Base-by-base conservation (phyloP, 2,329 filamentous ascomycete genomes). In the Diaporthe ilicicola region DNA sequence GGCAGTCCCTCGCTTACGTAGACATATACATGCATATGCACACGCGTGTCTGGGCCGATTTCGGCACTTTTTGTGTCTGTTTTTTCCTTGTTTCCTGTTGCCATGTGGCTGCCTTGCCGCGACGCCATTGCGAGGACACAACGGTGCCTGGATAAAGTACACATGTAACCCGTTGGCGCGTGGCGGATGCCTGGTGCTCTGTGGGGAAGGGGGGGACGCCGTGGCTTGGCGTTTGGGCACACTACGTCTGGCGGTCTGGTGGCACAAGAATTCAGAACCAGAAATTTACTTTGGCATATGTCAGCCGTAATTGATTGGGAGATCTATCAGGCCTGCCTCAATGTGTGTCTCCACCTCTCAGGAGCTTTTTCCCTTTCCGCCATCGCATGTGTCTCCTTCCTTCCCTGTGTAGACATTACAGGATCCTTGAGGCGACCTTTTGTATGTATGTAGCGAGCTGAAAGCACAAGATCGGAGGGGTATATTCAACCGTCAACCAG, bases 311-410 rank as follows among this genome's bases (percentile, higher is more conserved):
- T 27, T 69, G 50, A 72, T 64, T 71, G 66, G 69, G 70, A 70
- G 70, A 72, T 72, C 56, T 72, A 65, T 65, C 59, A 53, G 56
- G 66, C 67, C 54, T 69, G 65, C 65, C 56, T 44, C 55, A 48
- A 24, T 54, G 46, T 56, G 44, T 56, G 12, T 29, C 44, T 62
- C 27, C 55, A 24, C 48, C 29, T 39, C 42, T 55, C 10, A 71
- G 42, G n/a, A 37, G 62, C 50, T 4, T 13, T 27, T 53, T 34
- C 32, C 32, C 42, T n/a, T n/a, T 22, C 32, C 37, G 12, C 42
- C 19, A n/a, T n/a, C 29, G 12, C 29, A 3, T 64, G 55, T 32
- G 53, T 39, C 27, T 48, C n/a, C 19, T 48, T 29, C 7, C 7
- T 42, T 37, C 59, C 42, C 2, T 48, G 59, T 48, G 59, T 34